Evolutionary conservation across 805 yeast genomes (phyloP), one percentile per base, ranked within the genome.

Genomic region (Candida broadrunensis): DNA sequence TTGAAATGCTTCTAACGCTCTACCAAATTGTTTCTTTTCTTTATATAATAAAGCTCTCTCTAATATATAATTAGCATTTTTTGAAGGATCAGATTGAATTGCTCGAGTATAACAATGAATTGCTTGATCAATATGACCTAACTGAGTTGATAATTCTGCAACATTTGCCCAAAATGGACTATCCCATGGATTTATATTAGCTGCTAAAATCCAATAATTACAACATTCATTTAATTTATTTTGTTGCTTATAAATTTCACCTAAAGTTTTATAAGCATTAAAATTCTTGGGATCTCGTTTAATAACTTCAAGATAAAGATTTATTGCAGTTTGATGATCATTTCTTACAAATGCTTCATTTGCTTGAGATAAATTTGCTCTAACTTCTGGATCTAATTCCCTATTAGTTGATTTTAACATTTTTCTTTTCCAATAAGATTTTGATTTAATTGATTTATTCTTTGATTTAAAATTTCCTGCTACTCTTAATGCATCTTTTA

Each of bases 221-320:
- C 95, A 81, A 58, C 95, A 78, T 54, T 85, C 84, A 48, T 82
- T 79, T 37, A 75, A 61, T 35, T 80, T 70, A 1, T 88, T 90
- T 45, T 80, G 83, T 38, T 76, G 67, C 41, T 79, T 73, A 48
- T 85, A 83, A 35, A 91, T 85, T 54, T 87, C 96, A 35, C 97
- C 97, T 34, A 89, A 64, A 0, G 95, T 85, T 52, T 85, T 83
- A 68, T 90, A 90, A 0, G 97, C 97, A 34, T 85, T 80, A 58
- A 79, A 83, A 56, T 86, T 85, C 48, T 78, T 77, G 12, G 87
- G 83, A 55, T 89, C 96, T 39, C 81, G 71, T 50, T 82, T 80
- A 44, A 91, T 81, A 11, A 88, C 95, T 45, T 79, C 87, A 49
- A 71, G 65, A 60, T 75, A 90, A 37, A 74, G 56, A 37, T 75